phyloP scores from a whole-genome alignment of 2,329 filamentous ascomycete genomes.

The Myriangium duriaei region DNA sequence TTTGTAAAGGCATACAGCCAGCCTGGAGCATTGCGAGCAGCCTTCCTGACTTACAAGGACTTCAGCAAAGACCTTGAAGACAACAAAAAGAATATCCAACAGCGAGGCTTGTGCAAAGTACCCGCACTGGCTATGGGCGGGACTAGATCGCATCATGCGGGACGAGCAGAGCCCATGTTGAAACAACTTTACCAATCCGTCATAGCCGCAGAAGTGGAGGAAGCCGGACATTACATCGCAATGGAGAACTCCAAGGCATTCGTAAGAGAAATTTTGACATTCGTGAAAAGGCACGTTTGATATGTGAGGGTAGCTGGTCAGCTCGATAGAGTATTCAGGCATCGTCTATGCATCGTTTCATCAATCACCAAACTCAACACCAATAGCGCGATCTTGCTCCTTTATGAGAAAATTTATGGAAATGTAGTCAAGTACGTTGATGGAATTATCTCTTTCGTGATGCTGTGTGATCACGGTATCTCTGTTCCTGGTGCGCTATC shows the following conservation, averaged over 20 bases:
- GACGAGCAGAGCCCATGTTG: conserved; percentile 17
- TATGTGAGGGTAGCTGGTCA: too few species aligned
- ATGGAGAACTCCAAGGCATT: conserved; percentile 7
- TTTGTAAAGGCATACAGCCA: conserved; percentile 26
- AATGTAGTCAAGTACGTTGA: too few species aligned
- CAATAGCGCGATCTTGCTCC: too few species aligned
- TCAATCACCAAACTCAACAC: too few species aligned
- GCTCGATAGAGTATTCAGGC: too few species aligned
- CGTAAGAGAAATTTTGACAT: neutral
- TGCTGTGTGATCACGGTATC: too few species aligned
- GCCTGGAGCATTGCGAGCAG: conserved; percentile 23
- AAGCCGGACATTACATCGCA: conserved; percentile 5
- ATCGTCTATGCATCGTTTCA: too few species aligned
- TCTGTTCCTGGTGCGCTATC: too few species aligned
- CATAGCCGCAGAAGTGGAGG: neutral
- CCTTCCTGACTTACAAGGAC: conserved; percentile 22
- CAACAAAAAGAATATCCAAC: conserved; percentile 15
- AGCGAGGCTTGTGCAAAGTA: conserved; percentile 18
- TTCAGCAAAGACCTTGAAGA: conserved; percentile 24
- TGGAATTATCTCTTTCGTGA: too few species aligned
- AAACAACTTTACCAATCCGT: conserved; percentile 4
- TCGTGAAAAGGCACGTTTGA: conserved; percentile 1
- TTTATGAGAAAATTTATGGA: too few species aligned
- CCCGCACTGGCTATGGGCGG: conserved; percentile 20
- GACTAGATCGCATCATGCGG: conserved; percentile 15